phyloP scores from a whole-genome alignment of 345 rosid genomes.

The Populus simonii region DNA sequence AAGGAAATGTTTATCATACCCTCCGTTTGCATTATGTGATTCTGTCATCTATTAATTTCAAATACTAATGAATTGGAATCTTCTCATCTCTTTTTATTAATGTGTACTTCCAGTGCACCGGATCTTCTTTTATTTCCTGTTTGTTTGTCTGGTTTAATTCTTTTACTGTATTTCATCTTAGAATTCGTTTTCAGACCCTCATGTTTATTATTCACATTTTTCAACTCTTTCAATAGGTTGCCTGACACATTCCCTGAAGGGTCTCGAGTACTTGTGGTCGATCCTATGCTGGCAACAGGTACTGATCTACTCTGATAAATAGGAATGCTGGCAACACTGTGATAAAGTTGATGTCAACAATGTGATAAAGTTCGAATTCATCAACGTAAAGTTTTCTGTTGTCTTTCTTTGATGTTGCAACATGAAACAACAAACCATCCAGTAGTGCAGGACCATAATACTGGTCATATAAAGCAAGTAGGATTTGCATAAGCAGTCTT shows the following conservation, averaged over 20 bases:
- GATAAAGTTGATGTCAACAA: not conserved
- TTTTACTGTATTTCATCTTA: not conserved
- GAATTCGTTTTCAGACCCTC: not conserved
- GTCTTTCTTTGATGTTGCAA: no score
- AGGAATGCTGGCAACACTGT: not conserved
- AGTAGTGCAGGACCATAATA: no score
- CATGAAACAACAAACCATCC: no score
- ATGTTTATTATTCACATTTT: conserved; percentile 8
- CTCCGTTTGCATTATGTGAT: not conserved
- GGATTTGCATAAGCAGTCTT: no score
- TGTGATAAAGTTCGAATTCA: no score
- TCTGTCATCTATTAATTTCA: not conserved
- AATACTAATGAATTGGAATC: not conserved
- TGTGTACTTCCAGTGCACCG: not conserved
- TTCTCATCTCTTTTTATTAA: not conserved
- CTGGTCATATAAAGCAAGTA: no score
- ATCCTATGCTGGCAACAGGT: conserved; percentile 95
- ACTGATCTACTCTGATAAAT: not conserved
- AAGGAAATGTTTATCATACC: not conserved
- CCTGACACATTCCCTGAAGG: conserved; percentile 66
- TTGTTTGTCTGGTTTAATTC: not conserved
- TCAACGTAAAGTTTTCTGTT: no score
- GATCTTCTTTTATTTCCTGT: not conserved
- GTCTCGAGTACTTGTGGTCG: conserved; percentile 74
- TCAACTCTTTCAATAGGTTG: conserved; percentile 46